These are phyloP conservation scores for Scytalidium sp. DNA, from an alignment of 2,329 filamentous ascomycete genomes.

Conservation along the genomic window DNA sequence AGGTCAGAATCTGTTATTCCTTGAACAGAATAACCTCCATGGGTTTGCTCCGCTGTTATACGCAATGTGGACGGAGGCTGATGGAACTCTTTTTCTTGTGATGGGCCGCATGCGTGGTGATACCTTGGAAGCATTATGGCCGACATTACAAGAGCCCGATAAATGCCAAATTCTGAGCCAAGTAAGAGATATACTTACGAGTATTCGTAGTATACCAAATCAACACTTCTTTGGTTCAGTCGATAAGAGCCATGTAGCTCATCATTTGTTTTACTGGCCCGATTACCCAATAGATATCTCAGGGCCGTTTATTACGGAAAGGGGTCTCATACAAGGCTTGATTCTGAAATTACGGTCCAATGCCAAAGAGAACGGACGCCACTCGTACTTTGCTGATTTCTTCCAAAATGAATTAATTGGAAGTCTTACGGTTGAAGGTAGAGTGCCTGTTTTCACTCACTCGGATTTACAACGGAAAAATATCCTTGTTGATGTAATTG, in stretches of 20 bases:
- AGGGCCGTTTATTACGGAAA: constrained; percentile 6
- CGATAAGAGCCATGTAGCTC: constrained; percentile 5
- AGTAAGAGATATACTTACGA: background rate
- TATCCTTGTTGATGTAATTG: constrained; percentile 8
- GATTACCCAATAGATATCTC: constrained; percentile 6
- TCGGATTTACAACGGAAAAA: constrained; percentile 17
- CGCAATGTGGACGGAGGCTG: constrained; percentile 12
- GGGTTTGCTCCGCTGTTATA: constrained; percentile 11
- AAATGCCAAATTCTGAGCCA: constrained; percentile 6
- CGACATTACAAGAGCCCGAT: constrained; percentile 6
- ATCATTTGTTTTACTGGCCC: constrained; percentile 14
- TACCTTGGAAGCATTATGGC: constrained; percentile 10
- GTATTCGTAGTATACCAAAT: constrained; percentile 5
- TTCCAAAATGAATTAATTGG: constrained; percentile 6
- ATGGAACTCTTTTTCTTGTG: constrained; percentile 8
- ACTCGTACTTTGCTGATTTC: constrained; percentile 11
- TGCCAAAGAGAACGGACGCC: constrained; percentile 6
- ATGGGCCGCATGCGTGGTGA: constrained; percentile 8
- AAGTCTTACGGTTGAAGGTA: constrained; percentile 3
- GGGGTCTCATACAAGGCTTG: constrained; percentile 4
- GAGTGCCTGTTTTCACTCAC: constrained; percentile 13
- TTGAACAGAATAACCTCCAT: constrained; percentile 5
- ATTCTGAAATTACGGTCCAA: constrained; percentile 8
- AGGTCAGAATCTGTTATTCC: constrained; percentile 11
- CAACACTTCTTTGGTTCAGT: constrained; percentile 10